phyloP scores from a whole-genome alignment of 805 yeast species.

The Isabelozyma pseudorhagii region DNA sequence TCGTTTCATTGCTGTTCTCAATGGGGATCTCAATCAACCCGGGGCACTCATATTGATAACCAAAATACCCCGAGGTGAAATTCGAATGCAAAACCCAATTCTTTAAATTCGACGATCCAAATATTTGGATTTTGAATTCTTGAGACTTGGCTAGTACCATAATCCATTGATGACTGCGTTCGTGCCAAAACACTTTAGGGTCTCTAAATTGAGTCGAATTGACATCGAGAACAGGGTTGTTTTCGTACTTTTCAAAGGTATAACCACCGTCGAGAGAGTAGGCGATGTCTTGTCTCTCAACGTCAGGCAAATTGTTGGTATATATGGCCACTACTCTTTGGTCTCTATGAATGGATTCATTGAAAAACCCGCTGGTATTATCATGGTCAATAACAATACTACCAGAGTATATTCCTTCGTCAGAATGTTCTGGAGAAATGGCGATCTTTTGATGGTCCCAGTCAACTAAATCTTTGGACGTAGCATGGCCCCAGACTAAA shows the following conservation, averaged over 20 bases:
- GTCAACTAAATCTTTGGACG: slow-evolving; percentile 26
- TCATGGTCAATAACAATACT: slow-evolving; percentile 32
- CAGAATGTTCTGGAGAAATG: slow-evolving; percentile 19
- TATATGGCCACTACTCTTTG: slow-evolving; percentile 35
- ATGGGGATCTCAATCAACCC: slow-evolving; percentile 29
- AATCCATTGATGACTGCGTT: slow-evolving; percentile 23
- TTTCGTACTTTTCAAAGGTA: slow-evolving; percentile 22
- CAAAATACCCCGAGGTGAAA: slow-evolving; percentile 24
- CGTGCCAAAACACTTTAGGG: slow-evolving; percentile 35
- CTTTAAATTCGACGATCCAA: slow-evolving; percentile 19
- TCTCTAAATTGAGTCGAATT: slow-evolving; percentile 28
- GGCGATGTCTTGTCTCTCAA: slow-evolving; percentile 29
- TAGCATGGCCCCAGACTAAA: slow-evolving; percentile 42
- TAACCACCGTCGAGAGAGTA: slow-evolving; percentile 34
- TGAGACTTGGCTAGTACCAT: slow-evolving; percentile 25
- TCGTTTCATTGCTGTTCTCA: slow-evolving; percentile 10
- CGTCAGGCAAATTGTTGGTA: slow-evolving; percentile 21
- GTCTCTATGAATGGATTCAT: slow-evolving; percentile 17
- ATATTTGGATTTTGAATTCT: slow-evolving; percentile 22
- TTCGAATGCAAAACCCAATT: slow-evolving; percentile 23
- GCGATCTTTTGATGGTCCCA: slow-evolving; percentile 35
- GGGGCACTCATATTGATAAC: slow-evolving; percentile 43
- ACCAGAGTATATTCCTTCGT: slow-evolving; percentile 34
- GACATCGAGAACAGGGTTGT: slow-evolving; percentile 29
- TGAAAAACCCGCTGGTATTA: slow-evolving; percentile 34